A percentile compares a stretch with the other conserved stretches of the same genome.
Conservation (phyloP, 192 early-diverging fungal species). For the Coemansia sp. region DNA sequence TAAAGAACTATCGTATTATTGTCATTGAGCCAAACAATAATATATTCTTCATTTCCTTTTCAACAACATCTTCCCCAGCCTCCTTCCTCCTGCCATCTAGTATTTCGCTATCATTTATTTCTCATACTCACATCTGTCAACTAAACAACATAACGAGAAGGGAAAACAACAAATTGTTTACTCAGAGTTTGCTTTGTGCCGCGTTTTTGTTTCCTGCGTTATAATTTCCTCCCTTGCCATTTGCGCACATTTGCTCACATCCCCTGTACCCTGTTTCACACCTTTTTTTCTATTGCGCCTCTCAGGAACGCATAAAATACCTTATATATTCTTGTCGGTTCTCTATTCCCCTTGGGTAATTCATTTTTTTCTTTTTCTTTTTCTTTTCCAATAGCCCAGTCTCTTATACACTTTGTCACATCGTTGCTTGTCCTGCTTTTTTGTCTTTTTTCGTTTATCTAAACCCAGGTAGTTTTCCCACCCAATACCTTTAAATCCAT, state of each 20-base stretch:
- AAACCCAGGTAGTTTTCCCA: too few relatives aligned
- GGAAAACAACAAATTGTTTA: neutral
- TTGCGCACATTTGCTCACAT: neutral
- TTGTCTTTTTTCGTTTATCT: neutral
- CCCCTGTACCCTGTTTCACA: neutral
- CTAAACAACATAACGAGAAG: neutral
- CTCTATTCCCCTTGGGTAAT: neutral
- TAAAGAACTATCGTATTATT: neutral
- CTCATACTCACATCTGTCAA: neutral
- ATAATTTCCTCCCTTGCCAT: neutral
- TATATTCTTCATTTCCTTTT: too few relatives aligned
- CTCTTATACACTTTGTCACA: neutral
- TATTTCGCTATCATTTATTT: neutral
- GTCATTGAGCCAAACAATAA: slow-evolving; percentile 4
- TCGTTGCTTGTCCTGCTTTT: neutral
- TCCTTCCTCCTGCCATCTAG: neutral
- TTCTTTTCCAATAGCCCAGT: neutral
- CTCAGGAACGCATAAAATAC: neutral
- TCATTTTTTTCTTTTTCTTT: neutral
- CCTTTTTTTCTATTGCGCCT: neutral
- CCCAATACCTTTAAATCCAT: neutral
- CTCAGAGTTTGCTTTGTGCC: neutral
- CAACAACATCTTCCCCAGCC: too few relatives aligned
- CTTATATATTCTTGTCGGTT: neutral
- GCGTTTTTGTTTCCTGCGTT: neutral